A percentile compares a stretch with the other conserved stretches of the same genome.
Evolutionary conservation across 1,139 yeast species (phyloP).

Genomic region (Petasospora fabianii): DNA sequence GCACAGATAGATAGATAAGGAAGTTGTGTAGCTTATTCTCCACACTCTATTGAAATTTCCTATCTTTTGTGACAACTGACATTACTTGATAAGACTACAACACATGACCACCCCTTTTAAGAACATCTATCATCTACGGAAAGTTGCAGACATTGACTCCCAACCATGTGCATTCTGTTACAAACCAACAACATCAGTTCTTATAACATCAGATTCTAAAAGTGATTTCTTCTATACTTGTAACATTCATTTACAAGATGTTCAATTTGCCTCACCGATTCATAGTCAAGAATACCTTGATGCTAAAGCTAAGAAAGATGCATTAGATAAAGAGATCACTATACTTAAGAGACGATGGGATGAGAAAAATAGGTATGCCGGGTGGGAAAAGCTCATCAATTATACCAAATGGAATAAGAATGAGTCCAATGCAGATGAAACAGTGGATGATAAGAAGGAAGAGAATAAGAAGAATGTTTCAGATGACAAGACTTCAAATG

Average conservation of each 20-base stretch:
- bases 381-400: conserved; percentile 34
- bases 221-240: conserved; percentile 71
- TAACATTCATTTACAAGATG: conserved; percentile 57
- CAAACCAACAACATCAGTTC: conserved; percentile 60
- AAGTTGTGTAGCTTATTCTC: not conserved
- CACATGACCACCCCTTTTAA: conserved; percentile 32
- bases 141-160: conserved; percentile 53
- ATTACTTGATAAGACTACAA: not conserved
- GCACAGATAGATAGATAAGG: not conserved
- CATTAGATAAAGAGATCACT: conserved; percentile 41
- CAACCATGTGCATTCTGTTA: conserved; percentile 66
- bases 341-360: conserved; percentile 30
- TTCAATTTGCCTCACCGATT: conserved; percentile 55
- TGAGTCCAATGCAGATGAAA: conserved; percentile 15
- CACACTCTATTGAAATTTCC: not conserved
- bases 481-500: conserved; percentile 22
- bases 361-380: conserved; percentile 26
- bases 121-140: conserved; percentile 50
- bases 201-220: conserved; percentile 46
- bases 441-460: conserved; percentile 20
- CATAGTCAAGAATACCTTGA: conserved; percentile 44
- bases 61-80: too few species aligned
- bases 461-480: too few species aligned
- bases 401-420: conserved; percentile 25
- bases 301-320: conserved; percentile 38